Percentiles rank a stretch among this genome's conserved stretches.
Conservation (phyloP, 2,329 filamentous ascomycete genomes). For the Sarocladium strictum region DNA sequence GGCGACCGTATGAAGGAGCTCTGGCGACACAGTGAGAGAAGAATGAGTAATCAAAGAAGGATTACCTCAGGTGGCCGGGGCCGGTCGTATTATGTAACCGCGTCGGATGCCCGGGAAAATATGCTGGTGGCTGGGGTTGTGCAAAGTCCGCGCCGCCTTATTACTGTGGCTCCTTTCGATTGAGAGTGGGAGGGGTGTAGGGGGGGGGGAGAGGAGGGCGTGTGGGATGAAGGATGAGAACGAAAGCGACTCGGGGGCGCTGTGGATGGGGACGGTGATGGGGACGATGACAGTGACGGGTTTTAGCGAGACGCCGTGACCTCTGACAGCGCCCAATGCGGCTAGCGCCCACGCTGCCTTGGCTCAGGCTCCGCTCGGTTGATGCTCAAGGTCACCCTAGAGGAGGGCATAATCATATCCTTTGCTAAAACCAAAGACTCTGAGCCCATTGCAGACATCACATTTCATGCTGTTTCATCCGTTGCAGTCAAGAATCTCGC, state of each 20-base stretch:
- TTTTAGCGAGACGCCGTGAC: too few species aligned
- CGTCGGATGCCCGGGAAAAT: conserved; percentile 8
- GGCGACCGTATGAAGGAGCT: neutral
- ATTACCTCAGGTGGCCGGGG: conserved; percentile 2
- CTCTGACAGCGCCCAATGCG: too few species aligned
- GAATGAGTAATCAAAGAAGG: conserved; percentile 10
- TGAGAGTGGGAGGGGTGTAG: neutral
- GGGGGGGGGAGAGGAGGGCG: neutral
- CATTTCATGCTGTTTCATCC: too few species aligned
- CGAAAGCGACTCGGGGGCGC: too few species aligned
- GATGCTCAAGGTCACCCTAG: too few species aligned
- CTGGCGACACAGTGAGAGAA: neutral
- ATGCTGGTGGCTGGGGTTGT: conserved; percentile 4
- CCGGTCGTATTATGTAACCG: conserved; percentile 8
- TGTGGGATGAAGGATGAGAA: neutral
- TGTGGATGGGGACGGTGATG: neutral
- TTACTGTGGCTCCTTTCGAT: neutral
- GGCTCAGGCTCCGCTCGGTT: too few species aligned
- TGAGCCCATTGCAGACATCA: too few species aligned
- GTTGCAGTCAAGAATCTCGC: too few species aligned
- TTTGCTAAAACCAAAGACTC: too few species aligned
- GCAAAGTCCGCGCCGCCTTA: neutral
- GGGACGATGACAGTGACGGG: neutral
- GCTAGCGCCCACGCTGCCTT: too few species aligned
- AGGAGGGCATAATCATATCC: too few species aligned